These are phyloP conservation scores for Claviceps pazoutovae DNA, from an alignment of 2,329 filamentous ascomycete genomes.

Conservation along the genomic window DNA sequence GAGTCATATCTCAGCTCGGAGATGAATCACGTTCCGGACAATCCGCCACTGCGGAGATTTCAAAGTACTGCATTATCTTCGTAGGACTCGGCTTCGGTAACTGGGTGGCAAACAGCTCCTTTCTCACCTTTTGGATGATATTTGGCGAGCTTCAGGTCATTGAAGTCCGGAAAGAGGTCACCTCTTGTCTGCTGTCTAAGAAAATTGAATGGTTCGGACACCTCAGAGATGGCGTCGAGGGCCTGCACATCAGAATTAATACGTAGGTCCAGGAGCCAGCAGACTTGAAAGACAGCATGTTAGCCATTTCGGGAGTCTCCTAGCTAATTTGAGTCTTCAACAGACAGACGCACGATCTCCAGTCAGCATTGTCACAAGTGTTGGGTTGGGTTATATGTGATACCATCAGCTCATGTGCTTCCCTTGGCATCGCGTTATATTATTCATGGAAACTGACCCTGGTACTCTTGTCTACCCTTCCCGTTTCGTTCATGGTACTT, in stretches of 20 bases:
- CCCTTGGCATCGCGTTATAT: slow-evolving; percentile 58
- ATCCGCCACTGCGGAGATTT: slow-evolving; percentile 41
- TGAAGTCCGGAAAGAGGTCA: slow-evolving; percentile 49
- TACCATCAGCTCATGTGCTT: slow-evolving; percentile 47
- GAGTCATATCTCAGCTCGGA: slow-evolving; percentile 53
- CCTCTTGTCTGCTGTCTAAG: slow-evolving; percentile 53
- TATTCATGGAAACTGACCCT: slow-evolving; percentile 76
- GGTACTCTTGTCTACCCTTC: slow-evolving; percentile 60
- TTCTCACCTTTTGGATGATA: slow-evolving; percentile 56
- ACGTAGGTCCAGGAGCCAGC: slow-evolving; percentile 38
- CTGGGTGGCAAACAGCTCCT: slow-evolving; percentile 53
- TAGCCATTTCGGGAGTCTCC: not conserved
- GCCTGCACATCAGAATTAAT: slow-evolving; percentile 58
- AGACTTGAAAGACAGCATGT: not conserved
- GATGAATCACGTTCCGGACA: slow-evolving; percentile 32
- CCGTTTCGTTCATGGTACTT: slow-evolving; percentile 49
- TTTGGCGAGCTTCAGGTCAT: slow-evolving; percentile 74
- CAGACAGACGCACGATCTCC: slow-evolving; percentile 72
- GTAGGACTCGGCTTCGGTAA: slow-evolving; percentile 46
- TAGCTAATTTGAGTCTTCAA: not conserved
- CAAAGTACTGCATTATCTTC: slow-evolving; percentile 48
- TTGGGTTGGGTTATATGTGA: slow-evolving; percentile 57
- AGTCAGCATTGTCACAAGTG: slow-evolving; percentile 65
- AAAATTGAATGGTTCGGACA: slow-evolving; percentile 75
- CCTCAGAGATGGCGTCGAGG: slow-evolving; percentile 54